These are phyloP conservation scores for Lyophyllum shimeji DNA, from an alignment of 768 basidiomycete genomes.

Conservation along the genomic window DNA sequence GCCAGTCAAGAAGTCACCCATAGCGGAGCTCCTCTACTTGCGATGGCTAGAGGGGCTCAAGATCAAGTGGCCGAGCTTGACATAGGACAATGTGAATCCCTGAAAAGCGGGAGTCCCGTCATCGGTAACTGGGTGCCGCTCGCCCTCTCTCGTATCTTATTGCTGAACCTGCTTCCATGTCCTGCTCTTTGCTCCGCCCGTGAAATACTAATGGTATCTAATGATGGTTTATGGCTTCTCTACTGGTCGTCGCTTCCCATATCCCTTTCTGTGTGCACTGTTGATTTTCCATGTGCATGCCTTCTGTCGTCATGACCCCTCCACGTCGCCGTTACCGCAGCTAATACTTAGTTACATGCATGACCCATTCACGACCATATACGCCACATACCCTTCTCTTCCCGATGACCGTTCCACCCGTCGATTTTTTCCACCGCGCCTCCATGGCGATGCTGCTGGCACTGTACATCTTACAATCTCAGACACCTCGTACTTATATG, in stretches of 20 bases:
- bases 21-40: conserved; percentile 95
- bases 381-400: conserved; percentile 5
- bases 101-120: not conserved
- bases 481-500: too few relatives aligned
- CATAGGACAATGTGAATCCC: conserved; percentile 20
- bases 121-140: not conserved
- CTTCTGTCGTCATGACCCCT: conserved; percentile 1
- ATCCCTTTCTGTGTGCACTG: not conserved
- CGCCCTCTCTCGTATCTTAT: not conserved
- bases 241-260: not conserved
- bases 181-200: not conserved
- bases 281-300: conserved; percentile 1
- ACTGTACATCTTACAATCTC: not conserved
- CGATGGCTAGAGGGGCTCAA: conserved; percentile 93
- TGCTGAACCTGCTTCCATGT: not conserved
- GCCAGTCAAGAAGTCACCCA: conserved; percentile 74
- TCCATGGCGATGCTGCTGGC: not conserved
- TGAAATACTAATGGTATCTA: conserved; percentile 5
- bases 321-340: not conserved
- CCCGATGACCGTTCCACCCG: not conserved
- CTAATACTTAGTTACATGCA: not conserved
- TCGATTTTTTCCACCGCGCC: not conserved
- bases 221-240: not conserved
- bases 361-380: not conserved
- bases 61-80: conserved; percentile 84